phyloP scores from a whole-genome alignment of 2,329 filamentous ascomycete genomes.

The Cordyceps tenuipes region DNA sequence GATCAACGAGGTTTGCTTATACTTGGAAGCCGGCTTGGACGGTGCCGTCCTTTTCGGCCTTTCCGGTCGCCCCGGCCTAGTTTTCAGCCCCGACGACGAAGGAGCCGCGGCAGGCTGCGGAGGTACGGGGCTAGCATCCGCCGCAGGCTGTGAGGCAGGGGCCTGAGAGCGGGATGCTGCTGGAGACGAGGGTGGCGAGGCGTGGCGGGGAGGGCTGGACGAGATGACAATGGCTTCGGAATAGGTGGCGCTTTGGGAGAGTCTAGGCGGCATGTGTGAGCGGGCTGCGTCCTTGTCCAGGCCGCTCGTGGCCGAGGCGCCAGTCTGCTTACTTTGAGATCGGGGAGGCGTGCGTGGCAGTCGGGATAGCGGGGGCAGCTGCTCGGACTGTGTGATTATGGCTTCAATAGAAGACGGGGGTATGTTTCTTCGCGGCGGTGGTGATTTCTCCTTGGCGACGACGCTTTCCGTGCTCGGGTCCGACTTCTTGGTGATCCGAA shows the following conservation, averaged over 20 bases:
- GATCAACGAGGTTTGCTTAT: slow-evolving; percentile 27
- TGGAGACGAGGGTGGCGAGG: slow-evolving; percentile 23
- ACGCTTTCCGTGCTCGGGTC: slow-evolving; percentile 7
- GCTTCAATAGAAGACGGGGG: not conserved
- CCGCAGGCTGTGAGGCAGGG: slow-evolving; percentile 12
- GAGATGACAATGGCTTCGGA: slow-evolving; percentile 10
- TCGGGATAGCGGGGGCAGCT: slow-evolving; percentile 7
- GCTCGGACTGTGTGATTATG: not conserved
- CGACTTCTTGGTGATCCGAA: slow-evolving; percentile 30
- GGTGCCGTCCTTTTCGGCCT: not conserved
- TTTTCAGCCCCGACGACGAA: slow-evolving; percentile 6
- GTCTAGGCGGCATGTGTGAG: slow-evolving; percentile 12
- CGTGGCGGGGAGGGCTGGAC: slow-evolving; percentile 5
- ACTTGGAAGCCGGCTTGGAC: slow-evolving; percentile 13
- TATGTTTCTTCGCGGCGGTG: slow-evolving; percentile 6
- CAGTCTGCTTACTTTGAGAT: slow-evolving; percentile 30
- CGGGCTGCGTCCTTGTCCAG: slow-evolving; percentile 5
- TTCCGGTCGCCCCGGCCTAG: not conserved
- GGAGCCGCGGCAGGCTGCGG: slow-evolving; percentile 17
- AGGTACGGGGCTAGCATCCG: slow-evolving; percentile 20
- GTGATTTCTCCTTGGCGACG: slow-evolving; percentile 9
- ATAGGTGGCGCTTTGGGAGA: not conserved
- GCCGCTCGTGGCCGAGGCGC: slow-evolving; percentile 17
- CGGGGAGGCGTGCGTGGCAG: slow-evolving; percentile 20
- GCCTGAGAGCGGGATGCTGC: slow-evolving; percentile 15